Percentiles rank a stretch among this genome's conserved stretches.
phyloP scores from a whole-genome alignment of 441 rosid genomes.

The Flueggea neowawraea region DNA sequence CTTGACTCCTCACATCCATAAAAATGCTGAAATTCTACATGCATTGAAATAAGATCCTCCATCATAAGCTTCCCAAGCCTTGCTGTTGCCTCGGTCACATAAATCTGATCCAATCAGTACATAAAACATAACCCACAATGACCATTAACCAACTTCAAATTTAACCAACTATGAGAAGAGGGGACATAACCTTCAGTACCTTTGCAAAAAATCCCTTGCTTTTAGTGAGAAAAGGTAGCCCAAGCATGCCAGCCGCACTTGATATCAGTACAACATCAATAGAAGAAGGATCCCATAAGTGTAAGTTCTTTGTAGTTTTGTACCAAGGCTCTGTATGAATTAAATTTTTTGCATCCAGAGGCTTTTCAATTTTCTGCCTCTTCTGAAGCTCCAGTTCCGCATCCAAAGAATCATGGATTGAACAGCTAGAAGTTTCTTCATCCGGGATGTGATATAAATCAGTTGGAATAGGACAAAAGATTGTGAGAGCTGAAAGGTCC shows the following conservation, averaged over 20 bases:
- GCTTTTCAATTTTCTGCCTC: constrained; percentile 38
- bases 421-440: constrained; percentile 24
- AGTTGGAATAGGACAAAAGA: constrained; percentile 59
- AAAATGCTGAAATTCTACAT: constrained; percentile 51
- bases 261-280: constrained; percentile 72
- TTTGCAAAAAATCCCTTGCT: constrained; percentile 59
- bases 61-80: constrained; percentile 80
- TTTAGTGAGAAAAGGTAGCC: constrained; percentile 72
- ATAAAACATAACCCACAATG: constrained; percentile 4
- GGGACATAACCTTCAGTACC: constrained; percentile 30
- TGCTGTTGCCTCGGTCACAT: constrained; percentile 70
- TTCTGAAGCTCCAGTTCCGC: constrained; percentile 24
- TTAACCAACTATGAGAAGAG: neutral
- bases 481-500: constrained; percentile 62
- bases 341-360: constrained; percentile 39
- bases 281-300: constrained; percentile 75
- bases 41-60: constrained; percentile 87
- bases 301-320: constrained; percentile 61
- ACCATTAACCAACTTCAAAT: neutral
- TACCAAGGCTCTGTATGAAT: constrained; percentile 74
- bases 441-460: constrained; percentile 9
- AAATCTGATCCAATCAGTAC: constrained; percentile 43
- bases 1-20: constrained; percentile 48
- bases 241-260: constrained; percentile 75
- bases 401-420: constrained; percentile 17